Percentiles rank a stretch among this genome's conserved stretches.
Conservation (phyloP, 108 stramenopile species). For the Asterionellopsis glacialis region DNA sequence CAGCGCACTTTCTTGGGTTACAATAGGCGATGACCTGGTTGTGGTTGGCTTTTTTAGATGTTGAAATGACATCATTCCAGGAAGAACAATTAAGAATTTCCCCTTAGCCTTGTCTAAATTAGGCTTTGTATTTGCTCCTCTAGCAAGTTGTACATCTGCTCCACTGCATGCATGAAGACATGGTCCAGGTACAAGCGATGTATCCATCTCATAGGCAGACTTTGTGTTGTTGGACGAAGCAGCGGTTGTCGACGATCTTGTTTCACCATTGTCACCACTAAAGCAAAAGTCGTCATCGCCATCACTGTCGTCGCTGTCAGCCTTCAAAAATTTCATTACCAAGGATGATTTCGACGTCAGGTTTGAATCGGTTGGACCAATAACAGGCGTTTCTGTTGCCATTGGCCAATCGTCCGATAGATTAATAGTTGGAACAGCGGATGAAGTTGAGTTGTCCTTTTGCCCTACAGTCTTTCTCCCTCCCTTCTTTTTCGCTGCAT, state of each 20-base stretch:
- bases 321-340: too few species aligned
- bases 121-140: constrained; percentile 17
- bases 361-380: too few species aligned
- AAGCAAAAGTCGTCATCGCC: neutral
- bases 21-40: neutral
- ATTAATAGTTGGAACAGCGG: too few species aligned
- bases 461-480: too few species aligned
- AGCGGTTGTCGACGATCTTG: neutral
- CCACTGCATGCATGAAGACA: constrained; percentile 28
- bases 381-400: too few species aligned
- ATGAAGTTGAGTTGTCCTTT: too few species aligned
- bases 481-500: too few species aligned
- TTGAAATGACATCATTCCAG: constrained; percentile 28
- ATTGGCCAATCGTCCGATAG: too few species aligned
- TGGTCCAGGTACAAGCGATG: constrained; percentile 24
- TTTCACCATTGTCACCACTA: neutral
- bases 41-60: neutral
- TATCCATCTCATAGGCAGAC: neutral
- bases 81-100: constrained; percentile 28
- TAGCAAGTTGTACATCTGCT: constrained; percentile 30
- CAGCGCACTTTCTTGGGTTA: neutral
- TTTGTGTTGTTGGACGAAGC: constrained; percentile 3
- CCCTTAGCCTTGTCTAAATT: constrained; percentile 32
- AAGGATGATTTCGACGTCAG: too few species aligned
- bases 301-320: too few species aligned